Evolutionary conservation across 1,139 yeast genomes (phyloP), one percentile per base, ranked within the genome.

Genomic region (Suhomyces choctaworum): DNA sequence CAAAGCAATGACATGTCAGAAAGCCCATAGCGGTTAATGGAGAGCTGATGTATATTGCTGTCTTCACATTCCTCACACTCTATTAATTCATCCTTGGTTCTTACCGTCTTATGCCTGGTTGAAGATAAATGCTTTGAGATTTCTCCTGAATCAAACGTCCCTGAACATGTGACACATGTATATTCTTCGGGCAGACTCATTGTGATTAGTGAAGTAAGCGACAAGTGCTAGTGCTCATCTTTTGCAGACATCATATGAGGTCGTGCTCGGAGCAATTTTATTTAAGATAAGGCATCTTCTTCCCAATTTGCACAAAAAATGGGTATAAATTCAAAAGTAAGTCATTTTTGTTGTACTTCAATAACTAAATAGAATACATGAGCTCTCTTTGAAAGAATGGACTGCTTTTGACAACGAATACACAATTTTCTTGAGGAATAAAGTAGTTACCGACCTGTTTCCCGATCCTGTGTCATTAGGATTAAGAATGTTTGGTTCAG

Each of bases 1-100:
- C 86, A 80, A 17, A 77, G 50, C 40, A 78, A 55, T 0, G 70
- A 56, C 71, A 79, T 71, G 45, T 76, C 81, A 14, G 72, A 66
- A 15, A 80, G 74, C 2, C 81, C 84, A 51, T 67, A 76, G 31
- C 84, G 54, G 7, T 73, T 58, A 27, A 80, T 63, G 32, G 63
- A 65, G 33, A 79, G 56, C 46, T 73, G 76, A 50, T 78, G 82
- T 29, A 80, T 66, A 49, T 78, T 79, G 30, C 64, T 50, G 48
- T 76, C 77, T 14, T 65, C 66, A 54, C 86, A 79, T 29, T 71
- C 75, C 50, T 78, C 82, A 54, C 86, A 80, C 42, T 64, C 68
- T 8, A 80, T 51, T 8, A 58, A 52, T 46, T 77, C 80, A 20
- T 60, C 66, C 6, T 53, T 54, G 41, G 61, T 62, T 32, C 42